Base-by-base conservation (phyloP, 2,329 filamentous ascomycete species). In the Endocalyx cinctus region DNA sequence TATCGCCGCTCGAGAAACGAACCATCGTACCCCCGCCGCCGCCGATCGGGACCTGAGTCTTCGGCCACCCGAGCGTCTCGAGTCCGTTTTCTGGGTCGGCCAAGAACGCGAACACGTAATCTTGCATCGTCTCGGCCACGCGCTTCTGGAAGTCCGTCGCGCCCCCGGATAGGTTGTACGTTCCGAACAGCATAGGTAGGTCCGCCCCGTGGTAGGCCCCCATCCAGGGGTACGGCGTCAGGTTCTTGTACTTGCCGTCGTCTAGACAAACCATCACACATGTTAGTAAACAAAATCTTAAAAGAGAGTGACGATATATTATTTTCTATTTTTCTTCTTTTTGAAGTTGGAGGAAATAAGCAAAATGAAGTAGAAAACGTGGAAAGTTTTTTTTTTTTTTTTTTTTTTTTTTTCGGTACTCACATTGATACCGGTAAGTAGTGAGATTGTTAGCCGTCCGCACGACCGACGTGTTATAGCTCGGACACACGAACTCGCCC, bases 351-450 rank as follows among this genome's bases (percentile, higher is more conserved):
- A n/a, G n/a, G n/a, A n/a, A n/a, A n/a, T n/a, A n/a, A n/a, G n/a
- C n/a, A n/a, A n/a, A n/a, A n/a, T n/a, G n/a, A n/a, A n/a, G n/a
- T n/a, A n/a, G n/a, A n/a, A n/a, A n/a, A n/a, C n/a, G n/a, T n/a
- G n/a, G n/a, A n/a, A n/a, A n/a, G n/a, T n/a, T n/a, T n/a, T n/a
- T n/a, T n/a, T n/a, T n/a, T n/a, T n/a, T n/a, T n/a, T n/a, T n/a
- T n/a, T n/a, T n/a, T n/a, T n/a, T n/a, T n/a, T n/a, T n/a, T n/a
- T n/a, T n/a, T n/a, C n/a, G n/a, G n/a, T n/a, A n/a, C n/a, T n/a
- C n/a, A n/a, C n/a, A 65, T 31, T 62, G 54, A 39, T 64, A 66
- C 14, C 62, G 55, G 37, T 64, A 64, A 0, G 61, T 65, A 22
- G 42, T 55, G n/a, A 54, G 36, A n/a, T 45, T 42, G 16, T 48